A percentile compares a stretch with the other conserved stretches of the same genome.
These are phyloP conservation scores for Globisporangium lucens DNA, from an alignment of 352 stramenopile genomes.

Conservation along the genomic window DNA sequence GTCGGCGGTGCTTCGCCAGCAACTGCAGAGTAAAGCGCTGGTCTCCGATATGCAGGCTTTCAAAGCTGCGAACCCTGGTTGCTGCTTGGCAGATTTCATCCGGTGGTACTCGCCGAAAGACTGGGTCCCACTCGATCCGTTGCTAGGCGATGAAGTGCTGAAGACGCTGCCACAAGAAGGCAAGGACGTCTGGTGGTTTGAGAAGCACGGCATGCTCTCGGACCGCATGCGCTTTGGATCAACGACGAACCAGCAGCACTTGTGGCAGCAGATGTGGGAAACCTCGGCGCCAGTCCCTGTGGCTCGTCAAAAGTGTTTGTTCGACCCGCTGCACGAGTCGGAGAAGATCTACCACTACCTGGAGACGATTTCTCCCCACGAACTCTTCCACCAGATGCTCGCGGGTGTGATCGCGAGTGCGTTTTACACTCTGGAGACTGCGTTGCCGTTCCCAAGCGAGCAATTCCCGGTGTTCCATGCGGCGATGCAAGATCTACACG, in stretches of 20 bases:
- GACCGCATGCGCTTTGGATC: slow-evolving; percentile 60
- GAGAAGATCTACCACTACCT: slow-evolving; percentile 84
- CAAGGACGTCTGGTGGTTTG: slow-evolving; percentile 63
- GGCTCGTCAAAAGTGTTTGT: slow-evolving; percentile 64
- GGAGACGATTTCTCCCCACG: slow-evolving; percentile 70
- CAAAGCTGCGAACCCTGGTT: slow-evolving; percentile 71
- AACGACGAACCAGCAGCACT: slow-evolving; percentile 41
- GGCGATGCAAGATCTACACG: slow-evolving; percentile 34
- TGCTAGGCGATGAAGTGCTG: slow-evolving; percentile 17
- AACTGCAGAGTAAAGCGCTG: slow-evolving; percentile 69
- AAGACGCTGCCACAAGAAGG: slow-evolving; percentile 39
- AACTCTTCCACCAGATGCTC: slow-evolving; percentile 82
- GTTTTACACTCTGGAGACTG: slow-evolving; percentile 52
- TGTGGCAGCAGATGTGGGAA: slow-evolving; percentile 82
- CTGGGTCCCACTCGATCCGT: slow-evolving; percentile 51
- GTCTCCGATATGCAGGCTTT: slow-evolving; percentile 87
- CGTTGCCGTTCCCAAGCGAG: slow-evolving; percentile 33
- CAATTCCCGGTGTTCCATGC: slow-evolving; percentile 33
- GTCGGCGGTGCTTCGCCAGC: slow-evolving; percentile 63
- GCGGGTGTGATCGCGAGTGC: slow-evolving; percentile 53
- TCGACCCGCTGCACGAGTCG: slow-evolving; percentile 68
- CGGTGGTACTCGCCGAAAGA: slow-evolving; percentile 84
- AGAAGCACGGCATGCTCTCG: slow-evolving; percentile 62
- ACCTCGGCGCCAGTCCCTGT: slow-evolving; percentile 41
- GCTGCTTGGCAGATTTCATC: slow-evolving; percentile 75